phyloP scores from a whole-genome alignment of 257 asterid genomes.

The Solanum ossicruentum region DNA sequence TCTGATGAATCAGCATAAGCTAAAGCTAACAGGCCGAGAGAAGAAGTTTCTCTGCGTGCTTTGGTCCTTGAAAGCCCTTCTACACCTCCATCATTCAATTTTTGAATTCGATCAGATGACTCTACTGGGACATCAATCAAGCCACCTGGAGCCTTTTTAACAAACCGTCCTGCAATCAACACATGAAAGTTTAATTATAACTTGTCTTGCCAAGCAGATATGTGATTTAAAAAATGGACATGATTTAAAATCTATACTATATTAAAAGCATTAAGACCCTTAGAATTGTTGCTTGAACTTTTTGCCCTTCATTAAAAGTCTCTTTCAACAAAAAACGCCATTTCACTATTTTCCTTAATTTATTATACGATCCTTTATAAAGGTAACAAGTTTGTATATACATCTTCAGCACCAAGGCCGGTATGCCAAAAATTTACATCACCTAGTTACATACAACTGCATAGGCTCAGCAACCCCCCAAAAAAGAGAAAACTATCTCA shows the following conservation, averaged over 20 bases:
- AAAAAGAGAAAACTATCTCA: no score
- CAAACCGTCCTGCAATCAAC: conserved; percentile 28
- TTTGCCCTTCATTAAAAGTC: no score
- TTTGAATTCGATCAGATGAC: conserved; percentile 25
- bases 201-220: not conserved
- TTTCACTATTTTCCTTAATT: no score
- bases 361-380: no score
- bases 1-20: conserved; percentile 76
- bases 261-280: no score
- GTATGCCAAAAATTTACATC: no score
- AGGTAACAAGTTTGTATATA: no score
- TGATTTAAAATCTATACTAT: not conserved
- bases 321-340: no score
- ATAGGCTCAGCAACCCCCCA: no score
- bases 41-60: conserved; percentile 37
- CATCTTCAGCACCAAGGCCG: no score
- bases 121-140: conserved; percentile 22
- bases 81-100: conserved; percentile 16
- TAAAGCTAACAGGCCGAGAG: conserved; percentile 84
- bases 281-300: no score
- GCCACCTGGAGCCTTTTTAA: conserved; percentile 23
- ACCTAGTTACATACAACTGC: no score
- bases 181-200: not conserved
- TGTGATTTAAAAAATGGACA: not conserved
- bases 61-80: conserved; percentile 23